Conservation (phyloP, 164 flowering plant species). For the Vitis cinerea region DNA sequence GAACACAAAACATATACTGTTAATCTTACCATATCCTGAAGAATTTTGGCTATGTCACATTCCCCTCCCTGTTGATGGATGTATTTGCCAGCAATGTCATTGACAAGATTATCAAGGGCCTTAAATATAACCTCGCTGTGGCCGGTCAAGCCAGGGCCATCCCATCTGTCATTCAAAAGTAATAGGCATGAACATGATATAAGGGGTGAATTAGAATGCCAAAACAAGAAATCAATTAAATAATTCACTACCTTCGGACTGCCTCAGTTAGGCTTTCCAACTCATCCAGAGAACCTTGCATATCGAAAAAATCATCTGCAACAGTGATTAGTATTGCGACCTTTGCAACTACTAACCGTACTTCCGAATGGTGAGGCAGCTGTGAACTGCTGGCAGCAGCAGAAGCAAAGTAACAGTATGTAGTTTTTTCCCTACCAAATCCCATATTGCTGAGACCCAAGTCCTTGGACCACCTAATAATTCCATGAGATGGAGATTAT, state of each 20-base stretch:
- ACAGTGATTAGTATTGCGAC: constrained; percentile 18
- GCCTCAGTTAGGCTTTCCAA: constrained; percentile 13
- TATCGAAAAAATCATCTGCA: constrained; percentile 31
- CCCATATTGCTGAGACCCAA: constrained; percentile 16
- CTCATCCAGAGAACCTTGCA: constrained; percentile 19
- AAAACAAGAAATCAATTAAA: too few species aligned
- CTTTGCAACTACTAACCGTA: constrained; percentile 12
- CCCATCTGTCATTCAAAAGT: constrained; percentile 32
- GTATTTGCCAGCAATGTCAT: constrained; percentile 16
- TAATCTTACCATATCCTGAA: too few species aligned
- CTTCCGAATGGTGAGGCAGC: constrained; percentile 9
- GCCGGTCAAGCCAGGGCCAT: constrained; percentile 26
- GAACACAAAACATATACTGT: too few species aligned
- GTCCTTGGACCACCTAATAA: constrained; percentile 37
- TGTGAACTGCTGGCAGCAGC: constrained; percentile 14
- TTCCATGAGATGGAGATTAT: too few species aligned
- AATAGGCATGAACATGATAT: too few species aligned
- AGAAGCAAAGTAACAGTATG: constrained; percentile 32
- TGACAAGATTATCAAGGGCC: constrained; percentile 36
- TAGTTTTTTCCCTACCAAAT: constrained; percentile 41
- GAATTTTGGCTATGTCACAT: too few species aligned
- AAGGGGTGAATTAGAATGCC: too few species aligned
- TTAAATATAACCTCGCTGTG: constrained; percentile 33
- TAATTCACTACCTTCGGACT: constrained; percentile 12
- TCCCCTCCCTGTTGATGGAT: constrained; percentile 15